Evolutionary conservation across 108 stramenopile genomes (phyloP), one percentile per base, ranked within the genome.

Genomic region (Halocafeteria seosinensis): DNA sequence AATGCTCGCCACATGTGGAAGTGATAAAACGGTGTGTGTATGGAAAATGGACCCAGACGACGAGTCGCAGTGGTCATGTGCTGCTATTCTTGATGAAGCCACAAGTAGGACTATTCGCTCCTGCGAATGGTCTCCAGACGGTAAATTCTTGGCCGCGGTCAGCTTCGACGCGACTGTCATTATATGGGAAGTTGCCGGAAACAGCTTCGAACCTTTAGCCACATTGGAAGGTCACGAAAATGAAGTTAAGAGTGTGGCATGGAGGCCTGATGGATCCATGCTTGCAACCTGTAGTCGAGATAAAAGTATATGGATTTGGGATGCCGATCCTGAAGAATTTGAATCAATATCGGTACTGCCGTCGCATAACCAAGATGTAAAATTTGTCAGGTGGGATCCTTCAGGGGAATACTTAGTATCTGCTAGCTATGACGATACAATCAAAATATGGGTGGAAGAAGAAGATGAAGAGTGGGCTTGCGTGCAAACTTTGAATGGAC

Each of bases 291-390:
- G 91, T 64, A 86, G 90, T 23, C 76, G 94, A n/a, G 94, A 95
- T 73, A 98, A 98, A 66, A 86, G 83, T 37, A 87, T 98, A 42
- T 98, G 96, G 96, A 72, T 98, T 47, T 98, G 93, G 94, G 91
- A 96, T 68, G 84, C 80, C 29, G 78, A 72, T 1, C 51, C 58
- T 9, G 38, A 62, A 2, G 61, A 68, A 6, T 50, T 35, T 11
- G 61, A 62, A 50, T 62, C 62, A 29, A 17, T 38, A 50, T 82
- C 88, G 0, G 94, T 98, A 0, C 61, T 95, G 61, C 82, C 87
- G 50, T 91, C 91, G 11, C 94, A 95, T 77, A 88, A 88, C 33
- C 88, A 82, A 17, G 96, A 98, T 74, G 88, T 98, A 60, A 98
- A 98, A 68, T 80, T 66, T 51, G 77, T 94, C 38, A 62, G 65